Percentiles rank a stretch among this genome's conserved stretches.
phyloP scores from a whole-genome alignment of 805 yeast genomes.

The Wickerhamomyces silvicola region DNA sequence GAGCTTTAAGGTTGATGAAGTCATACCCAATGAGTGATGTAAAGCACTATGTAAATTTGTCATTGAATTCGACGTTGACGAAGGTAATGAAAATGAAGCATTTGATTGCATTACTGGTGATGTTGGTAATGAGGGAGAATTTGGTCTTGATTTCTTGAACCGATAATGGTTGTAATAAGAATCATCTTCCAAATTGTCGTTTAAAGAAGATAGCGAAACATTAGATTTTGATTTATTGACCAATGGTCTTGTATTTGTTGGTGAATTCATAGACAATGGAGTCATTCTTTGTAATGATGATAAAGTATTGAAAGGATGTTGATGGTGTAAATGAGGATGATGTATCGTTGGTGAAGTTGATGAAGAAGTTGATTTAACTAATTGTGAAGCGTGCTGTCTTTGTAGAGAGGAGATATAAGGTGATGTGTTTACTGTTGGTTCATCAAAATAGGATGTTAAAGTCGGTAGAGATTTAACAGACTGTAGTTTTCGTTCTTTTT shows the following conservation, averaged over 20 bases:
- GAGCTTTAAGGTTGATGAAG: conserved; percentile 8
- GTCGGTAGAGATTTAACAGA: conserved; percentile 23
- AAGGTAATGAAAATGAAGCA: conserved; percentile 9
- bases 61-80: conserved; percentile 9
- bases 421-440: conserved; percentile 1
- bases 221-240: conserved; percentile 20
- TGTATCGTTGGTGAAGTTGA: conserved; percentile 15
- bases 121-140: conserved; percentile 24
- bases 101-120: conserved; percentile 11
- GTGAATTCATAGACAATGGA: conserved; percentile 35
- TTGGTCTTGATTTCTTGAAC: conserved; percentile 33
- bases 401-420: conserved; percentile 2
- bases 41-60: conserved; percentile 19
- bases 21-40: conserved; percentile 17
- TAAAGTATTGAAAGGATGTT: conserved; percentile 30
- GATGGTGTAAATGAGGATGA: conserved; percentile 18
- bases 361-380: conserved; percentile 11
- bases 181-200: conserved; percentile 37
- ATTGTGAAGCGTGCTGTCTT: conserved; percentile 9
- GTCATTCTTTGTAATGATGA: conserved; percentile 60
- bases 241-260: conserved; percentile 14
- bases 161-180: conserved; percentile 24
- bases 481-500: conserved; percentile 23
- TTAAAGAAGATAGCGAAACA: conserved; percentile 20
- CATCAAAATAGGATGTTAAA: conserved; percentile 18